Conservation (phyloP, 768 basidiomycete species). For the Lactarius hatsudake region DNA sequence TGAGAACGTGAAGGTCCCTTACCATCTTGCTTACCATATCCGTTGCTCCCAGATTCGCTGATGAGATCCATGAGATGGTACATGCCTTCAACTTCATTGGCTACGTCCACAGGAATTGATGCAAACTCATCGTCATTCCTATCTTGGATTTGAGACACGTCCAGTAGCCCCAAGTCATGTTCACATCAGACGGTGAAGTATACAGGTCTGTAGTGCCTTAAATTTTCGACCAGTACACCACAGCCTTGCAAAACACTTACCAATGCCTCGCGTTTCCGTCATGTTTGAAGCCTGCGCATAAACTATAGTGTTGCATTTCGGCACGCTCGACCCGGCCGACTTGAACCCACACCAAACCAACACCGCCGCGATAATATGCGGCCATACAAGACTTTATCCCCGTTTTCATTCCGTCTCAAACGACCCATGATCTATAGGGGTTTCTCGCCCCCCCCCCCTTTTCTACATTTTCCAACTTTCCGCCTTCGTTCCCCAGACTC, state of each 20-base stretch:
- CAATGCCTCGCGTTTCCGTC: neutral
- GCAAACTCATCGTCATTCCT: neutral
- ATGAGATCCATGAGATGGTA: slow-evolving; percentile 35
- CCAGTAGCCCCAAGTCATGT: neutral
- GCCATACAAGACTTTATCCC: too few species aligned
- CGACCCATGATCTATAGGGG: too few species aligned
- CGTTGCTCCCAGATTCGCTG: slow-evolving; percentile 46
- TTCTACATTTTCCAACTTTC: too few species aligned
- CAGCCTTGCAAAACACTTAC: neutral
- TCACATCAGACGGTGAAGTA: neutral
- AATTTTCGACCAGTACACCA: neutral
- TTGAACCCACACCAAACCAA: too few species aligned
- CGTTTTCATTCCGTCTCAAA: too few species aligned
- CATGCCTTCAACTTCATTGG: neutral
- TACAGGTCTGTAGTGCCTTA: neutral
- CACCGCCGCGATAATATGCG: too few species aligned
- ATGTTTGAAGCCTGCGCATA: neutral
- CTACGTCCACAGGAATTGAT: neutral
- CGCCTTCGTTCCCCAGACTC: too few species aligned
- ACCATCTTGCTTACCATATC: too few species aligned
- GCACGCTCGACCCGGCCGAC: too few species aligned
- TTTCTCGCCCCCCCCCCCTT: too few species aligned
- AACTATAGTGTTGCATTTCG: too few species aligned
- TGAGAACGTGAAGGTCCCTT: slow-evolving; percentile 14
- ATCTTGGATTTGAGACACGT: neutral